Evolutionary conservation across 1,284 basidiomycete species (phyloP).

Genomic region (Mycosarcoma mackinlayi): DNA sequence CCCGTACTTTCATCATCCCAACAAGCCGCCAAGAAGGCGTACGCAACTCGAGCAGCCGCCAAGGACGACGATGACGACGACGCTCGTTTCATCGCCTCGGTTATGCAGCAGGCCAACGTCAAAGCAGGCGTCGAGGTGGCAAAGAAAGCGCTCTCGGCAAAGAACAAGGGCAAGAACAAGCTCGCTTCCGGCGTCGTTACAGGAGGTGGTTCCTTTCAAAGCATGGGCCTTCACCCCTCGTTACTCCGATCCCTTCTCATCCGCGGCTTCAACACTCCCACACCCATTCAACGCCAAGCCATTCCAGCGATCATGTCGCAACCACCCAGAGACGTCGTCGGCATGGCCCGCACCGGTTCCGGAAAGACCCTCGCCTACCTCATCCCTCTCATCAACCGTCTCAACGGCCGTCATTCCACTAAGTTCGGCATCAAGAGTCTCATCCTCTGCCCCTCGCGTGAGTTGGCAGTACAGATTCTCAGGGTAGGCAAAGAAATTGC

Average conservation of each 20-base stretch:
- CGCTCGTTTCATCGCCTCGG: slow-evolving; percentile 62
- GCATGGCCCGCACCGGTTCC: slow-evolving; percentile 97
- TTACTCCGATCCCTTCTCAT: slow-evolving; percentile 85
- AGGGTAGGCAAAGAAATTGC: slow-evolving; percentile 94
- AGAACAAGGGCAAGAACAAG: slow-evolving; percentile 61
- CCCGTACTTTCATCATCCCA: slow-evolving; percentile 12
- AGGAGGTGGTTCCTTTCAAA: slow-evolving; percentile 67
- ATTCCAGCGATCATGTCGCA: slow-evolving; percentile 85
- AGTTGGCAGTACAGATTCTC: slow-evolving; percentile 91
- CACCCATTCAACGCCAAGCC: slow-evolving; percentile 91
- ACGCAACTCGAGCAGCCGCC: slow-evolving; percentile 12
- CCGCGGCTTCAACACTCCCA: slow-evolving; percentile 94
- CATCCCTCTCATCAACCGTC: slow-evolving; percentile 87
- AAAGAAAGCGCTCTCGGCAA: slow-evolving; percentile 51
- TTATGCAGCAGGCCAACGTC: slow-evolving; percentile 64
- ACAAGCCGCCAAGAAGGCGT: slow-evolving; percentile 9
- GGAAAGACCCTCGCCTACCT: slow-evolving; percentile 98
- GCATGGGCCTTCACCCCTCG: slow-evolving; percentile 77
- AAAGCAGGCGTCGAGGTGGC: slow-evolving; percentile 62
- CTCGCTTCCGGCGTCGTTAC: slow-evolving; percentile 52
- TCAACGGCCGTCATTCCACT: slow-evolving; percentile 82
- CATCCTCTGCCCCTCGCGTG: slow-evolving; percentile 90
- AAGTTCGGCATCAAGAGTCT: slow-evolving; percentile 87
- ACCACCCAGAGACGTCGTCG: slow-evolving; percentile 93
- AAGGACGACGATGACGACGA: slow-evolving; percentile 59